Evolutionary conservation across 164 flowering plant genomes (phyloP).

Genomic region (Nymphaea thermarum): DNA sequence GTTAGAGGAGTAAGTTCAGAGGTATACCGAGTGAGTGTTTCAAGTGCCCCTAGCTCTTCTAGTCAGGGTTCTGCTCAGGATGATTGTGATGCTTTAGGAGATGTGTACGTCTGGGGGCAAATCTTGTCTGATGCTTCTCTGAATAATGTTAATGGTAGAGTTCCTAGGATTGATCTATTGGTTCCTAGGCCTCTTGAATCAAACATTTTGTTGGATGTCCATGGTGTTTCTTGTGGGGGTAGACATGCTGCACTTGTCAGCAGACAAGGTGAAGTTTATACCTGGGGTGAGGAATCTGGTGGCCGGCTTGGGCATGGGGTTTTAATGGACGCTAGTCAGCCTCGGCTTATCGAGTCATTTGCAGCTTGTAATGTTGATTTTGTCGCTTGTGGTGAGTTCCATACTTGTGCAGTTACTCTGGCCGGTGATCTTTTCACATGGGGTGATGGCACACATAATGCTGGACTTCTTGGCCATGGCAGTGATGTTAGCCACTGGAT

Average conservation of each 20-base stretch:
- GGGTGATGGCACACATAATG: conserved; percentile 30
- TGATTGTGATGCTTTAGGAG: conserved; percentile 32
- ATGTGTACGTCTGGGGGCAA: conserved; percentile 30
- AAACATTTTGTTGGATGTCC: conserved; percentile 76
- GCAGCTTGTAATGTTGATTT: conserved; percentile 19
- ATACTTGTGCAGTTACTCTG: conserved; percentile 25
- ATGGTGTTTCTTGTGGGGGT: conserved; percentile 73
- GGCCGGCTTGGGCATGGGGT: conserved; percentile 32
- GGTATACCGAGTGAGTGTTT: conserved; percentile 29
- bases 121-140: conserved; percentile 38
- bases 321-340: conserved; percentile 24
- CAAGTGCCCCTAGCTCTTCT: conserved; percentile 33
- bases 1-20: conserved; percentile 26
- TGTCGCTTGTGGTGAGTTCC: conserved; percentile 30
- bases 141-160: conserved; percentile 22
- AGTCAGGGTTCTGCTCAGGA: conserved; percentile 26
- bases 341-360: conserved; percentile 26
- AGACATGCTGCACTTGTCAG: conserved; percentile 82
- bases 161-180: conserved; percentile 46
- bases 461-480: conserved; percentile 31
- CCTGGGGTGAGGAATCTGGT: conserved; percentile 38
- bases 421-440: conserved; percentile 28
- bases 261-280: conserved; percentile 61
- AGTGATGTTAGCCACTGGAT: conserved; percentile 27
- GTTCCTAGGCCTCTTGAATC: conserved; percentile 71